These are phyloP conservation scores for Wickerhamiella allomyrinae DNA, from an alignment of 805 yeast genomes.

Conservation along the genomic window DNA sequence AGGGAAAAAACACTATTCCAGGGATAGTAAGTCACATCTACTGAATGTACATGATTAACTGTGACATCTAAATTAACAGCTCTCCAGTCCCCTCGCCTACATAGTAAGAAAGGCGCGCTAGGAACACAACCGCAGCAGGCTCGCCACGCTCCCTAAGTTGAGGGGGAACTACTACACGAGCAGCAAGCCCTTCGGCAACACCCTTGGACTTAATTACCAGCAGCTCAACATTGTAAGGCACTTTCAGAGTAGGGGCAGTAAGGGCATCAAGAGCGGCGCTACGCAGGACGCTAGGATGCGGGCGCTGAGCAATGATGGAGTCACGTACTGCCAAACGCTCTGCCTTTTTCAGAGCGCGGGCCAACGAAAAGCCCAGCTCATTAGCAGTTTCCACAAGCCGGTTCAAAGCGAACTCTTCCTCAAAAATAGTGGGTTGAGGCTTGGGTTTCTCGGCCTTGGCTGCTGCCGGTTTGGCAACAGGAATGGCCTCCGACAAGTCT, in stretches of 20 bases:
- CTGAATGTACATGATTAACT: no score
- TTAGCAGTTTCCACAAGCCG: conserved; percentile 16
- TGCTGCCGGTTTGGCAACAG: conserved; percentile 11
- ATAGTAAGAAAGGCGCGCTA: conserved; percentile 21
- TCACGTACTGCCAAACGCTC: conserved; percentile 30
- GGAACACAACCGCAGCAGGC: conserved; percentile 30
- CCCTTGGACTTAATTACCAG: background rate
- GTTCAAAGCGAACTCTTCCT: conserved; percentile 12
- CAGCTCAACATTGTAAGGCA: conserved; percentile 29
- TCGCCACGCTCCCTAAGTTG: conserved; percentile 21
- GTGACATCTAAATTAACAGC: background rate
- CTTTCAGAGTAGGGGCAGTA: conserved; percentile 27
- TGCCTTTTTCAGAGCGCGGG: conserved; percentile 31
- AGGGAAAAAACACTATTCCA: no score
- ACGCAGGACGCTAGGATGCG: conserved; percentile 29
- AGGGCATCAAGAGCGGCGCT: conserved; percentile 50
- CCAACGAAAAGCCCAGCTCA: conserved; percentile 20
- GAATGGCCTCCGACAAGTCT: conserved; percentile 51
- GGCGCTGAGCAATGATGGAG: conserved; percentile 29
- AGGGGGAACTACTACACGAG: background rate
- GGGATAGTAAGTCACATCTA: no score
- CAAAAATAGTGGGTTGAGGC: conserved; percentile 14
- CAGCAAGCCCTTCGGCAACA: background rate
- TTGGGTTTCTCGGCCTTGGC: conserved; percentile 16
- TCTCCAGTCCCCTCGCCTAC: conserved; percentile 6